phyloP scores from a whole-genome alignment of 176 grass and related monocot species.

The Canna indica region DNA sequence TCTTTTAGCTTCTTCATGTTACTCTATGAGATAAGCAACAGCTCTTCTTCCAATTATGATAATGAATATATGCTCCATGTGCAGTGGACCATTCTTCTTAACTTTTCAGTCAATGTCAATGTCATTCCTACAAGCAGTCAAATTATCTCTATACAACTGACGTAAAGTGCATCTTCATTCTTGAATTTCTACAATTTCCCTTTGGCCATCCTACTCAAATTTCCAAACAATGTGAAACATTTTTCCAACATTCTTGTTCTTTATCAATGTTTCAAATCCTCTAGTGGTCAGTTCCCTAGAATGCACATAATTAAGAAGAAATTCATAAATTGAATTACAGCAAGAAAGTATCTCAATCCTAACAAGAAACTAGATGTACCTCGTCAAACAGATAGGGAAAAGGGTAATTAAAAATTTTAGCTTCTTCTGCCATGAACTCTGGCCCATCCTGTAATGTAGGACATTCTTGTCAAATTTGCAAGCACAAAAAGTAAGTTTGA shows the following conservation, averaged over 20 bases:
- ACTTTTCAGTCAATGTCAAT: no score
- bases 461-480: slow-evolving; percentile 3
- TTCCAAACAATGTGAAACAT: background rate
- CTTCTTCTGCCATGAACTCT: slow-evolving; percentile 63
- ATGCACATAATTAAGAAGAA: background rate
- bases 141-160: no score
- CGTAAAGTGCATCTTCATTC: background rate
- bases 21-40: no score
- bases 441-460: slow-evolving; percentile 60
- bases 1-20: background rate
- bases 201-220: background rate
- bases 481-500: background rate
- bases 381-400: slow-evolving; percentile 88
- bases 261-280: background rate
- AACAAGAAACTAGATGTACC: slow-evolving; percentile 25
- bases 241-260: background rate
- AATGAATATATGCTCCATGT: no score
- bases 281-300: background rate
- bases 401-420: slow-evolving; percentile 65
- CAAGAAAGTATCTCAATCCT: background rate
- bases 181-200: background rate
- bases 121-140: no score
- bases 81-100: no score
- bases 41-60: background rate
- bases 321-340: background rate